These are phyloP conservation scores for Xylaria curta DNA, from an alignment of 495 filamentous ascomycete species.

Conservation along the genomic window DNA sequence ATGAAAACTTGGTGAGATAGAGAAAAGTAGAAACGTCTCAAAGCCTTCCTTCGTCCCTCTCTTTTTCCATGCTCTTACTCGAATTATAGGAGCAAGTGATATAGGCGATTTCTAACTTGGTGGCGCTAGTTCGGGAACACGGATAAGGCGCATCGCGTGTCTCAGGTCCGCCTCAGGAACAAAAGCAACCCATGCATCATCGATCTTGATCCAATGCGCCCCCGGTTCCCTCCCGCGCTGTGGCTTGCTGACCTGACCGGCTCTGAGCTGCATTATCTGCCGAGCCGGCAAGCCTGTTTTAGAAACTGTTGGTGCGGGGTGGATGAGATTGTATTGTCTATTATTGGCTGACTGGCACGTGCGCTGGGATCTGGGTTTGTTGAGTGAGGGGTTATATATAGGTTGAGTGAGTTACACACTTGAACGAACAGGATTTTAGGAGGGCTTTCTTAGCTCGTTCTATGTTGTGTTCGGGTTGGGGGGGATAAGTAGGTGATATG, in stretches of 20 bases:
- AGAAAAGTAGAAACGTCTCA: not conserved
- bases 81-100: not conserved
- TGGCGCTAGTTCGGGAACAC: constrained; percentile 14
- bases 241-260: constrained; percentile 5
- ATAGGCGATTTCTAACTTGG: not conserved
- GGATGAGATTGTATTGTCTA: not conserved
- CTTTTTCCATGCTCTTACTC: not conserved
- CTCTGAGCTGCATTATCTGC: not conserved
- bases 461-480: not conserved
- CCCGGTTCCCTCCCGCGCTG: not conserved
- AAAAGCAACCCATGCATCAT: not conserved
- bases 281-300: not conserved
- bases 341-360: not conserved
- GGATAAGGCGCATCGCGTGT: constrained; percentile 12
- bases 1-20: no score
- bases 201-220: not conserved
- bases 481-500: no score
- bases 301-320: not conserved
- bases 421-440: no score
- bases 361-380: not conserved
- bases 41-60: not conserved
- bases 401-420: not conserved
- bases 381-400: not conserved
- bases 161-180: constrained; percentile 10
- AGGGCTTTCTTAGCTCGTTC: not conserved